These are phyloP conservation scores for Nigrospora oryzae DNA, from an alignment of 2,329 filamentous ascomycete species.

Conservation along the genomic window DNA sequence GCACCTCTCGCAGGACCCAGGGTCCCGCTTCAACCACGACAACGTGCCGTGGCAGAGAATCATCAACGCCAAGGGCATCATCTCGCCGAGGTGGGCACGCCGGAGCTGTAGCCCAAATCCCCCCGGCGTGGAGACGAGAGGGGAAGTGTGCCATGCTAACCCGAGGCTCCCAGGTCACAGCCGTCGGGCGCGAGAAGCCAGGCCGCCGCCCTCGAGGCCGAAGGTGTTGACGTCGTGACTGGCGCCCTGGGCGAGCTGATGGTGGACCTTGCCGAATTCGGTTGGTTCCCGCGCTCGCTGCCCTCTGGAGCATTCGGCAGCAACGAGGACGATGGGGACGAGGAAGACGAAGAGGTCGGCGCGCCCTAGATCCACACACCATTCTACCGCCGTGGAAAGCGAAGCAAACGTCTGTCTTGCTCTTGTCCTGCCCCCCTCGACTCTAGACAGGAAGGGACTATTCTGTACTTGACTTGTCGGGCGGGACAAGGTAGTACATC, in stretches of 20 bases:
- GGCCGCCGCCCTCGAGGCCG: constrained; percentile 37
- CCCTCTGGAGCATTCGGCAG: constrained; percentile 30
- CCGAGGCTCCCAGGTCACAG: constrained; percentile 29
- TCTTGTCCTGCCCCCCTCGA: too few species aligned
- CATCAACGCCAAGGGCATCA: constrained; percentile 77
- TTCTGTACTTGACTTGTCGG: too few species aligned
- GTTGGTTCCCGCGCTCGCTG: constrained; percentile 45
- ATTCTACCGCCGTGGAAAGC: too few species aligned
- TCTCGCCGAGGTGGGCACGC: constrained; percentile 67
- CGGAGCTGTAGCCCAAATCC: too few species aligned
- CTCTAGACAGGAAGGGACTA: too few species aligned
- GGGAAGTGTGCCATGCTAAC: too few species aligned
- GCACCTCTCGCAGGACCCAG: constrained; percentile 56
- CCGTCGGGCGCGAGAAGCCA: constrained; percentile 40
- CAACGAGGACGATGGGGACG: constrained; percentile 7
- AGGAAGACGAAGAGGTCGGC: neutral
- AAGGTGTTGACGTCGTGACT: constrained; percentile 42
- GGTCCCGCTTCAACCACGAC: constrained; percentile 53
- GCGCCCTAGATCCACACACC: too few species aligned
- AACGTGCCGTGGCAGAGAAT: constrained; percentile 95
- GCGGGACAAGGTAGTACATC: too few species aligned
- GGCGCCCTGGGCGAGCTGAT: constrained; percentile 41
- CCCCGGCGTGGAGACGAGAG: too few species aligned
- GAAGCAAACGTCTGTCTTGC: too few species aligned
- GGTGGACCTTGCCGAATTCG: constrained; percentile 41